Conservation (phyloP, 2,329 filamentous ascomycete genomes). For the Trichophyton benhamiae region DNA sequence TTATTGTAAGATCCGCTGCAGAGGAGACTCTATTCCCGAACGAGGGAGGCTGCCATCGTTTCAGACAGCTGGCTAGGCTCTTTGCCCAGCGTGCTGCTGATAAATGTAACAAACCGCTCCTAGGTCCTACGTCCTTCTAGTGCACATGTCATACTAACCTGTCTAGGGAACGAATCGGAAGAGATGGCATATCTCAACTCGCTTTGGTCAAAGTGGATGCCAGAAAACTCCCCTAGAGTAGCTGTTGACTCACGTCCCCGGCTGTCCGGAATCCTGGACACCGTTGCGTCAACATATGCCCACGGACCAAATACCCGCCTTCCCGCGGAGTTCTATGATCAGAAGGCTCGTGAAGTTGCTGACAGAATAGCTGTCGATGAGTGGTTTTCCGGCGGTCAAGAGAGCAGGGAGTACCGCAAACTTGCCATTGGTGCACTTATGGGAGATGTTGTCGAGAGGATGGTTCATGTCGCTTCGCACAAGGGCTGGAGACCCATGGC, state of each 20-base stretch:
- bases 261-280: constrained; percentile 86
- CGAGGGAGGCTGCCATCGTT: constrained; percentile 59
- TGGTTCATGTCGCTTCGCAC: constrained; percentile 54
- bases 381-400: constrained; percentile 80
- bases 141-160: constrained; percentile 1
- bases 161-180: constrained; percentile 51
- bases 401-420: constrained; percentile 74
- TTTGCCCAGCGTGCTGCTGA: constrained; percentile 61
- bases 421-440: constrained; percentile 76
- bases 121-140: not conserved
- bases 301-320: constrained; percentile 70
- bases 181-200: constrained; percentile 77
- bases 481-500: constrained; percentile 43
- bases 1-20: constrained; percentile 50
- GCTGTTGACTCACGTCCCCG: constrained; percentile 75
- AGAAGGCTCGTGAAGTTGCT: constrained; percentile 55
- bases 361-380: constrained; percentile 70
- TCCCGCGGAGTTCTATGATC: constrained; percentile 78
- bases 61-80: constrained; percentile 54
- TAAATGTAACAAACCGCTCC: constrained; percentile 39
- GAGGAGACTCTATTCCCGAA: constrained; percentile 76
- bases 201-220: constrained; percentile 76
- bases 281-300: constrained; percentile 74
- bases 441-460: constrained; percentile 67
- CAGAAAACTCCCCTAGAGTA: constrained; percentile 51